phyloP scores from a whole-genome alignment of 805 yeast genomes.

The Lipomyces lipofer region DNA sequence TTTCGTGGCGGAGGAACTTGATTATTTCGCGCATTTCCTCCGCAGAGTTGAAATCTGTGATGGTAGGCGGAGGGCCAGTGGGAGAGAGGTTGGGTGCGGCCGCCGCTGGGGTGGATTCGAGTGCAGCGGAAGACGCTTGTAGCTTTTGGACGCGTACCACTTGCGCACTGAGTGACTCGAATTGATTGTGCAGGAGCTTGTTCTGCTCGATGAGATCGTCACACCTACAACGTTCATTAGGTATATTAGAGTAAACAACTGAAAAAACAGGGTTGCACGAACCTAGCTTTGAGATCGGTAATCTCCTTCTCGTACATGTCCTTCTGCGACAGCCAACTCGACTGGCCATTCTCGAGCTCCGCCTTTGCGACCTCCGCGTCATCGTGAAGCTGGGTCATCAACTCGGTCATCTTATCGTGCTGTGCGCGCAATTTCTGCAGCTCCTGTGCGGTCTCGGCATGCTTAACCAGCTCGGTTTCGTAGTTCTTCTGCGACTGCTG shows the following conservation, averaged over 20 bases:
- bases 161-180: conserved; percentile 47
- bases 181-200: conserved; percentile 63
- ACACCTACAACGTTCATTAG: conserved; percentile 34
- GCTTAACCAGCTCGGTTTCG: conserved; percentile 55
- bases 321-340: conserved; percentile 51
- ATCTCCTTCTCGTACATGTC: conserved; percentile 50
- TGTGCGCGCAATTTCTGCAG: conserved; percentile 46
- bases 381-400: conserved; percentile 34
- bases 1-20: conserved; percentile 67
- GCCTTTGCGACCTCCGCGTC: conserved; percentile 40
- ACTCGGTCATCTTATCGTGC: conserved; percentile 37
- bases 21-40: conserved; percentile 54
- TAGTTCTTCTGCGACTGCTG: conserved; percentile 55
- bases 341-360: conserved; percentile 43
- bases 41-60: conserved; percentile 20
- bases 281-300: conserved; percentile 46
- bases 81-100: not conserved
- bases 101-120: not conserved
- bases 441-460: conserved; percentile 51
- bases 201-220: conserved; percentile 69
- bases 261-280: not conserved
- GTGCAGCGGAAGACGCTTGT: conserved; percentile 3
- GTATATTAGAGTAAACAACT: too few species aligned
- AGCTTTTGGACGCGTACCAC: conserved; percentile 21
- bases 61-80: not conserved